These are phyloP conservation scores for Astrothelium macrocarpum DNA, from an alignment of 495 filamentous ascomycete species.

Conservation along the genomic window DNA sequence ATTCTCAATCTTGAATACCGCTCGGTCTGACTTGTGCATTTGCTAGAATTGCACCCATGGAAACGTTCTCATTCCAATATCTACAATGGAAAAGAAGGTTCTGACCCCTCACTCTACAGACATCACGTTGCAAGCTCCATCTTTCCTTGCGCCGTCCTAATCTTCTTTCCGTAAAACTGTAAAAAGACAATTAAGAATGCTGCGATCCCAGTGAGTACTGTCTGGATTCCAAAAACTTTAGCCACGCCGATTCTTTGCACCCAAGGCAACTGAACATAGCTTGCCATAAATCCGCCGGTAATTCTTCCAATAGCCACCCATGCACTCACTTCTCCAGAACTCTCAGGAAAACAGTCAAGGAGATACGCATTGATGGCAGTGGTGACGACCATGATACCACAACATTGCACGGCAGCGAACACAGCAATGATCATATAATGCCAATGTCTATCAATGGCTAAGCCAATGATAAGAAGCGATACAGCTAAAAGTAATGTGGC, in stretches of 20 bases:
- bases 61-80: no score
- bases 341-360: constrained; percentile 28
- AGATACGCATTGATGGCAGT: constrained; percentile 31
- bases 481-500: constrained; percentile 20
- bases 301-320: constrained; percentile 28
- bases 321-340: constrained; percentile 26
- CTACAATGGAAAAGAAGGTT: no score
- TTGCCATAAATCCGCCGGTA: constrained; percentile 28
- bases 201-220: constrained; percentile 9
- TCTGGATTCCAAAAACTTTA: constrained; percentile 28
- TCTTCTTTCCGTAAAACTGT: constrained; percentile 10
- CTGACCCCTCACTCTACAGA: no score
- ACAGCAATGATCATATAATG: constrained; percentile 27
- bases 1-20: no score
- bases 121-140: no score
- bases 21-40: no score
- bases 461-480: constrained; percentile 31
- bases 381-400: constrained; percentile 26
- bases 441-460: constrained; percentile 29
- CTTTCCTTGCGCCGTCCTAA: constrained; percentile 9
- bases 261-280: constrained; percentile 32
- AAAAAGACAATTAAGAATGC: constrained; percentile 5
- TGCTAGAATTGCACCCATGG: no score
- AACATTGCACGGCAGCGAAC: constrained; percentile 26
- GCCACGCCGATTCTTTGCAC: constrained; percentile 20